Conservation (phyloP, 139 green algal genomes). For the Axilococcus clingmanii region DNA sequence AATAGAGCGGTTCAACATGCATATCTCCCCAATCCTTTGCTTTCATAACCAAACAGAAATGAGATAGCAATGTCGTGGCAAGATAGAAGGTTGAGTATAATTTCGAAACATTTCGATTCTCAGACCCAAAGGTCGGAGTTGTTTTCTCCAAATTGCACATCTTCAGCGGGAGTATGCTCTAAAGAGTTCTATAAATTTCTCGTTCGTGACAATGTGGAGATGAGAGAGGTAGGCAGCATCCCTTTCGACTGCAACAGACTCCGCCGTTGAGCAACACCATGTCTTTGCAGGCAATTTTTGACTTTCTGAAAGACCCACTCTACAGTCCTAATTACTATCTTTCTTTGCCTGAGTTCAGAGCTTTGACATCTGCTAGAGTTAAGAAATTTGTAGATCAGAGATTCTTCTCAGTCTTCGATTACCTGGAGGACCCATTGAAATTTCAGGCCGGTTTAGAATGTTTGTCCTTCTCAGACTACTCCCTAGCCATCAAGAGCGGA, state of each 20-base stretch:
- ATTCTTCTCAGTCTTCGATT: constrained; percentile 64
- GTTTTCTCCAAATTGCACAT: too few species aligned
- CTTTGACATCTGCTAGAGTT: constrained; percentile 65
- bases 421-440: constrained; percentile 39
- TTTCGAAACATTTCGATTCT: too few species aligned
- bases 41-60: too few species aligned
- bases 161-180: too few species aligned
- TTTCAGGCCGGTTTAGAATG: constrained; percentile 66
- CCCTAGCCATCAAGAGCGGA: constrained; percentile 74
- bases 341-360: constrained; percentile 53
- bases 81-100: too few species aligned
- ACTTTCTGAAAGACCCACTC: constrained; percentile 70
- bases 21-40: too few species aligned
- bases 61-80: too few species aligned
- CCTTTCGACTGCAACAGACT: too few species aligned
- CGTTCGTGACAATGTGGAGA: constrained; percentile 52
- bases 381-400: constrained; percentile 41
- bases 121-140: too few species aligned
- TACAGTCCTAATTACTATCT: constrained; percentile 66
- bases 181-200: constrained; percentile 34
- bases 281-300: constrained; percentile 54
- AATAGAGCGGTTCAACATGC: too few species aligned
- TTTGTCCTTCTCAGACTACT: constrained; percentile 71
- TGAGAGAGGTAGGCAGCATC: too few species aligned
- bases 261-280: too few species aligned